phyloP scores from a whole-genome alignment of 352 stramenopile species.

The Globisporangium splendens region DNA sequence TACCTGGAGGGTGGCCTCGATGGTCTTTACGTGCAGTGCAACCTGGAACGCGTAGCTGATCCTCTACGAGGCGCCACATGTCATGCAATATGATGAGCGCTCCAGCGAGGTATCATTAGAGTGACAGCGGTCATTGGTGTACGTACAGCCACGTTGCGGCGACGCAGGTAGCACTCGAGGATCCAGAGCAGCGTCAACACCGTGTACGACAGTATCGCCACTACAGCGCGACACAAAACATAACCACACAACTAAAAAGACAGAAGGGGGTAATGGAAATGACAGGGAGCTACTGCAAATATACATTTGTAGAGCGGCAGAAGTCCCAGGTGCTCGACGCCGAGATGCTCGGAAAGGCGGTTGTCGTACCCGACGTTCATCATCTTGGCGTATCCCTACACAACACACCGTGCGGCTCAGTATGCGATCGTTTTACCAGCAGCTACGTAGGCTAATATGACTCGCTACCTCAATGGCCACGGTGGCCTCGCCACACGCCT shows the following conservation, averaged over 20 bases:
- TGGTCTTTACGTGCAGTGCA: constrained; percentile 39
- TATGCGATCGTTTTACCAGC: neutral
- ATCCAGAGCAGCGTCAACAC: constrained; percentile 42
- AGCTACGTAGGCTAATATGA: neutral
- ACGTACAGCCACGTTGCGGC: constrained; percentile 40
- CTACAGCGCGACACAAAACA: constrained; percentile 14
- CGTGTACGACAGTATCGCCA: constrained; percentile 40
- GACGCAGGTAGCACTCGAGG: constrained; percentile 35
- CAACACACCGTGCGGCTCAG: neutral
- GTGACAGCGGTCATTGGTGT: neutral
- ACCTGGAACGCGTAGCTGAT: constrained; percentile 54
- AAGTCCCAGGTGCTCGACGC: constrained; percentile 53
- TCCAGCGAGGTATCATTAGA: neutral
- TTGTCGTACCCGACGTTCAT: constrained; percentile 55
- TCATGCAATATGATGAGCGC: neutral
- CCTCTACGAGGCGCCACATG: constrained; percentile 21
- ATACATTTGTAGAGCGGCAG: constrained; percentile 56
- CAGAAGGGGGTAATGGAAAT: neutral
- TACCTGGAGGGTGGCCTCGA: constrained; percentile 48
- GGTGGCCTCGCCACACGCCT: constrained; percentile 47
- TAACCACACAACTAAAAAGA: neutral
- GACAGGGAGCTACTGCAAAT: neutral
- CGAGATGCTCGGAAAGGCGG: constrained; percentile 53
- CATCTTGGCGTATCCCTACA: constrained; percentile 37
- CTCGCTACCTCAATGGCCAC: constrained; percentile 40